Evolutionary conservation across 306 rosid species (phyloP), one percentile per base, ranked within the genome.

Genomic region (Cicer chorassanicum): DNA sequence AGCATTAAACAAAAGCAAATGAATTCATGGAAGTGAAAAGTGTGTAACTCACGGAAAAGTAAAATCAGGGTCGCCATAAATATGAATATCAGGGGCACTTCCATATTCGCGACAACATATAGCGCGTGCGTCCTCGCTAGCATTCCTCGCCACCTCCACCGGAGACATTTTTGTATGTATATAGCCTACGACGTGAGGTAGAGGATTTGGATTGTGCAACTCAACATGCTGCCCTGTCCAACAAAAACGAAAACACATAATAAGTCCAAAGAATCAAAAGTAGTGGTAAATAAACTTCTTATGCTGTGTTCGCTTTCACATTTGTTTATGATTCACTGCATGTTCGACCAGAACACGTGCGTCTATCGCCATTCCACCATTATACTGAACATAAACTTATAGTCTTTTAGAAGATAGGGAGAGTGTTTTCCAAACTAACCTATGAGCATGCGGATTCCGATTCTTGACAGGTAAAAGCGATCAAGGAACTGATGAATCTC

Each of bases 361-460:
- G 3, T 21, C 2, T 21, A 21, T 21, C 29, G 34, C 34, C 34
- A 3, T 24, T 24, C 34, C 34, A 24, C 34, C 34, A 24, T 24
- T 24, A 24, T 24, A 24, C 34, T 4, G 4, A 29, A 29, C 36
- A 29, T 29, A 0, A 0, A 29, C 36, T 3, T 4, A 29, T 8
- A 80, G 60, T 41, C 68, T 12, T 55, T 59, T 46, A 70, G 65
- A 62, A 66, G 73, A 70, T 16, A 76, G 51, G 50, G 1, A 59
- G 39, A 72, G n/a, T 72, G 53, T 19, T 56, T 16, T 55, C n/a
- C 7, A 34, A 81, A 73, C 84, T 66, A 65, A 94, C 98, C 97
- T 14, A 94, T 94, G 29, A 94, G 96, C 99, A 94, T 92, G 2
- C 99, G 99, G 67, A 94, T 92, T 78, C 99, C 99, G 70, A 94